Evolutionary conservation across 805 yeast genomes (phyloP), one percentile per base, ranked within the genome.

Genomic region (Deakozyma indianensis): DNA sequence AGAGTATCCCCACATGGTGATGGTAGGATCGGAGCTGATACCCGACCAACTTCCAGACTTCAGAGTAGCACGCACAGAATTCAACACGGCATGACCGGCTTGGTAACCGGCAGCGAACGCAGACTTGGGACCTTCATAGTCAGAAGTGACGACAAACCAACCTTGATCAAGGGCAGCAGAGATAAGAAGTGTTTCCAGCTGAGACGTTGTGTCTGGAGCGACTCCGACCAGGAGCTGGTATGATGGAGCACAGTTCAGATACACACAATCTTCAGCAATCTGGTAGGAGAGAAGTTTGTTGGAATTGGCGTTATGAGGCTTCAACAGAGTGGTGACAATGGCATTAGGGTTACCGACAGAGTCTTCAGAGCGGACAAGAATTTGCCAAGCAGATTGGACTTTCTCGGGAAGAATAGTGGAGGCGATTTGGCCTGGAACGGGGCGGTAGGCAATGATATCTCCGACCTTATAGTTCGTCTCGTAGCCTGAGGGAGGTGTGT

Each of bases 1-100:
- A 3, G 58, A 57, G 50, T 55, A 56, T 16, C 59, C 59, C 54
- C 56, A 51, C 38, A 56, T 43, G 11, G 50, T 58, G 11, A 53
- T 41, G 40, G 46, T 43, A 22, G 55, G 45, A 27, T 35, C 48
- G 29, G 43, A 44, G 18, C 29, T 22, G 41, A 53, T 42, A n/a
- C 50, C 51, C 4, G 48, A 47, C 22, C 46, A 16, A 41, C 43
- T 29, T 2, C 22, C 22, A 3, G 53, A 47, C 23, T 45, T 35
- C 16, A 50, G 43, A 4, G 53, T 50, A 1, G 63, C 64, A 2
- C 58, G 45, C 5, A 60, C 43, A 1, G 61, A 50, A 46, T 60
- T 62, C 15, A 60, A 54, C 2, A 53, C 49, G 22, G 49, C 48
- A 23, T 50, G 54, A 4, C 63, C 64, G 11, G 54, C 54, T 14